These are phyloP conservation scores for Cystoisospora suis DNA, from an alignment of 169 alveolate genomes.

Conservation along the genomic window DNA sequence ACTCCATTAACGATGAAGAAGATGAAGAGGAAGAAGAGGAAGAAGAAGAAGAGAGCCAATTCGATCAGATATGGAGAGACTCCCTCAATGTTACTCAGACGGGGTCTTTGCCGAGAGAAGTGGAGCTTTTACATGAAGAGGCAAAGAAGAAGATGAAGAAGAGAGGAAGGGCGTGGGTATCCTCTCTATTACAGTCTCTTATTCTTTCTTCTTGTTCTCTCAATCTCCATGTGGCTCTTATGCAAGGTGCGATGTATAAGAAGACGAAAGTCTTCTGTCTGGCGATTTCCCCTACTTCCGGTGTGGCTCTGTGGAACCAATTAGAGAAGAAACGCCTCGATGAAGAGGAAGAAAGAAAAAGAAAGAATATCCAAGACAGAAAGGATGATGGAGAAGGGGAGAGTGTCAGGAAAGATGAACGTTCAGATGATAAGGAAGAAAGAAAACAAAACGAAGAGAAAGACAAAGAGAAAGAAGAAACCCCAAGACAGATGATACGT, in stretches of 20 bases:
- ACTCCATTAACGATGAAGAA: not conserved
- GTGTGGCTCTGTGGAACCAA: conserved; percentile 17
- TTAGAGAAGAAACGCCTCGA: conserved; percentile 1
- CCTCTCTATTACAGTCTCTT: conserved; percentile 44
- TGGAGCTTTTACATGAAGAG: not conserved
- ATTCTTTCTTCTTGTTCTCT: not conserved
- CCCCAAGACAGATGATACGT: not conserved
- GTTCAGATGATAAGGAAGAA: not conserved
- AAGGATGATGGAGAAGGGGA: not conserved
- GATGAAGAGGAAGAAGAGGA: conserved; percentile 35
- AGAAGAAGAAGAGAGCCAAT: not conserved
- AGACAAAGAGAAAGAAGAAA: not conserved
- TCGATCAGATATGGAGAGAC: not conserved
- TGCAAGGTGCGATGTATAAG: not conserved
- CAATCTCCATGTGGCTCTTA: not conserved
- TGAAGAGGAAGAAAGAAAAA: not conserved
- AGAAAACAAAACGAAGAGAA: not conserved
- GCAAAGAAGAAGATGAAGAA: not conserved
- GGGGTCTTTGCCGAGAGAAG: not conserved
- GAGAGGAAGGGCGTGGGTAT: conserved; percentile 5
- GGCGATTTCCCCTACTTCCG: conserved; percentile 7
- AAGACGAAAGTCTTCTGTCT: conserved; percentile 24
- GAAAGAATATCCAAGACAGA: not conserved
- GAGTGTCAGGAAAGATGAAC: not conserved
- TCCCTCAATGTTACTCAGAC: not conserved